Base-by-base conservation (phyloP, 2,329 filamentous ascomycete genomes). In the Trichoderma sp. region DNA sequence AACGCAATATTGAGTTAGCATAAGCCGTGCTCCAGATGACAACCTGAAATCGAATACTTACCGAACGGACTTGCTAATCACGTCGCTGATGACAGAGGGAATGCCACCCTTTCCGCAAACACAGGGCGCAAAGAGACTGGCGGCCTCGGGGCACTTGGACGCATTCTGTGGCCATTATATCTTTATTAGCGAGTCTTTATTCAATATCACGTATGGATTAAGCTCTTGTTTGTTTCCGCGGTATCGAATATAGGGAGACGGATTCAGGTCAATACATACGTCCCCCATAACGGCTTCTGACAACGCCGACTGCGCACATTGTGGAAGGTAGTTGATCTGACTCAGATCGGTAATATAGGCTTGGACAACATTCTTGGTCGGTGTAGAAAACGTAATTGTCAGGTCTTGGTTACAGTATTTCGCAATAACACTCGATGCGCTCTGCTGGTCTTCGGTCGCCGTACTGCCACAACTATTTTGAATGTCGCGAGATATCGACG, bases 81-180 rank as follows among this genome's bases (percentile, higher is more conserved):
- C 71, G 54, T 79, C 77, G 72, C 79, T 84, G 32, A 83, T 77
- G 7, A 73, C 70, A 6, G 77, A 73, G 5, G 83, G 82, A 66
- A 86, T 84, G 45, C 82, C 79, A 57, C 82, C 80, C 73, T 86
- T 86, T 52, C 73, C 75, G 73, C 85, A 87, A 27, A 82, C 83
- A 68, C 85, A 87, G 2, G 83, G 81, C 2, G 84, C 84, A 25
- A 84, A 78, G 34, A 80, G 73, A 32, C 76, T 78, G 10, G 80
- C 78, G 2, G 79, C 77, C 25, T 75, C 68, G 13, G 81, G 81
- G 57, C 83, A 84, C 7, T 74, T 64, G 25, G 73, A 71, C 35
- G 72, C 70, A 34, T 76, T 78, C 77, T 79, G 50, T 37, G 10
- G 13, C 2, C 22, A 29, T 32, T 2, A 34, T 54, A 17, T 50